A percentile compares a stretch with the other conserved stretches of the same genome.
phyloP scores from a whole-genome alignment of 2,329 filamentous ascomycete species.

The Cladobotryum mycophilum region DNA sequence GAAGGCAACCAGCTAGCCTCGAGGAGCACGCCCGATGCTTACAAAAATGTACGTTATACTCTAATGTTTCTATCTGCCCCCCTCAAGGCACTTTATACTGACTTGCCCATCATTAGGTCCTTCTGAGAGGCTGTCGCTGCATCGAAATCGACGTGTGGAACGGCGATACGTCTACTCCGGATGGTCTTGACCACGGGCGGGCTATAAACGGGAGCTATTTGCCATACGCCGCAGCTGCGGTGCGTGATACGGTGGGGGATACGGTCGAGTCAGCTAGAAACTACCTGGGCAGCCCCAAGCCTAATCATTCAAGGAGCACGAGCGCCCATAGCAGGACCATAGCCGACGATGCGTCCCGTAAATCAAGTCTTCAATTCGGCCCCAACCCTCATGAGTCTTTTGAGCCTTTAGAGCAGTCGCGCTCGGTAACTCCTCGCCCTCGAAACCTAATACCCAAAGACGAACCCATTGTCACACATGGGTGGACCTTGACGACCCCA shows the following conservation, averaged over 20 bases:
- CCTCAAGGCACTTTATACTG: background rate
- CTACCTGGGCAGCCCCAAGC: slow-evolving; percentile 24
- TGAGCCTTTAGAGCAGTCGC: slow-evolving; percentile 28
- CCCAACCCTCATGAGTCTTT: slow-evolving; percentile 27
- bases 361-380: slow-evolving; percentile 23
- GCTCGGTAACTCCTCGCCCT: slow-evolving; percentile 18
- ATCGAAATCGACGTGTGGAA: slow-evolving; percentile 97
- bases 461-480: slow-evolving; percentile 80
- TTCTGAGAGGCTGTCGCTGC: slow-evolving; percentile 74
- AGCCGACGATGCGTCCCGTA: slow-evolving; percentile 25
- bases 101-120: slow-evolving; percentile 42
- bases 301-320: slow-evolving; percentile 32
- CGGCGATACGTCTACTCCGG: slow-evolving; percentile 45
- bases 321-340: slow-evolving; percentile 31
- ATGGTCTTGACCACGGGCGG: slow-evolving; percentile 37
- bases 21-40: slow-evolving; percentile 69
- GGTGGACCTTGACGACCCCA: slow-evolving; percentile 75
- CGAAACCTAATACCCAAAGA: slow-evolving; percentile 31
- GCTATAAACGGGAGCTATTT: slow-evolving; percentile 42
- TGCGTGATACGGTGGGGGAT: slow-evolving; percentile 31
- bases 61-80: background rate
- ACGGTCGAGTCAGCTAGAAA: slow-evolving; percentile 19
- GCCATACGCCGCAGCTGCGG: slow-evolving; percentile 38
- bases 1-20: slow-evolving; percentile 80
- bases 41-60: slow-evolving; percentile 58